Conservation (phyloP, 192 early-diverging fungal genomes). For the Spizellomyces punctatus region DNA sequence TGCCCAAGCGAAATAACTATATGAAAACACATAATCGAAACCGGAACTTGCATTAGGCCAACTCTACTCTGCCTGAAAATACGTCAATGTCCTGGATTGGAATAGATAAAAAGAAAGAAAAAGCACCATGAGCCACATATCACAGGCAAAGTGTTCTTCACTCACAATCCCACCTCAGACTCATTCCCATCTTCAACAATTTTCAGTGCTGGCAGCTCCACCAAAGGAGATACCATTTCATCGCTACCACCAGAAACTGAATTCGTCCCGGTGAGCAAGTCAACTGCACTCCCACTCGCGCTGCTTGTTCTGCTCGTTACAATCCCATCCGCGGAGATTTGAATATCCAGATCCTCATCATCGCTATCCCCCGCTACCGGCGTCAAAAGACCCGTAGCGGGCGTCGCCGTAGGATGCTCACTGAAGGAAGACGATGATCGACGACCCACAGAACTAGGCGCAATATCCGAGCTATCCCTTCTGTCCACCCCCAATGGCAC, state of each 20-base stretch:
- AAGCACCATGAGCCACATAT: too few relatives aligned
- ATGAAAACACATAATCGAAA: too few relatives aligned
- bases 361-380: conserved; percentile 18
- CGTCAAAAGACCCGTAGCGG: background rate
- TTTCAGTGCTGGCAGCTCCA: background rate
- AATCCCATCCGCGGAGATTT: conserved; percentile 15
- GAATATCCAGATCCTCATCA: conserved; percentile 28
- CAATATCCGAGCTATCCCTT: too few relatives aligned
- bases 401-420: background rate
- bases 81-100: too few relatives aligned
- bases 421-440: background rate
- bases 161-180: background rate
- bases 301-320: conserved; percentile 11
- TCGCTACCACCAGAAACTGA: too few relatives aligned
- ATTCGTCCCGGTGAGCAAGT: background rate
- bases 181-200: conserved; percentile 3
- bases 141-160: too few relatives aligned
- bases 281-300: conserved; percentile 10
- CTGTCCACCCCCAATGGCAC: too few relatives aligned
- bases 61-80: too few relatives aligned
- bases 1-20: too few relatives aligned
- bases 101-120: too few relatives aligned
- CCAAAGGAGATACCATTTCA: background rate
- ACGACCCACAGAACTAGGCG: background rate
- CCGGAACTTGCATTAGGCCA: too few relatives aligned